A percentile compares a stretch with the other conserved stretches of the same genome.
Evolutionary conservation across 352 stramenopile species (phyloP).

Genomic region (Pythium phragmiticola): DNA sequence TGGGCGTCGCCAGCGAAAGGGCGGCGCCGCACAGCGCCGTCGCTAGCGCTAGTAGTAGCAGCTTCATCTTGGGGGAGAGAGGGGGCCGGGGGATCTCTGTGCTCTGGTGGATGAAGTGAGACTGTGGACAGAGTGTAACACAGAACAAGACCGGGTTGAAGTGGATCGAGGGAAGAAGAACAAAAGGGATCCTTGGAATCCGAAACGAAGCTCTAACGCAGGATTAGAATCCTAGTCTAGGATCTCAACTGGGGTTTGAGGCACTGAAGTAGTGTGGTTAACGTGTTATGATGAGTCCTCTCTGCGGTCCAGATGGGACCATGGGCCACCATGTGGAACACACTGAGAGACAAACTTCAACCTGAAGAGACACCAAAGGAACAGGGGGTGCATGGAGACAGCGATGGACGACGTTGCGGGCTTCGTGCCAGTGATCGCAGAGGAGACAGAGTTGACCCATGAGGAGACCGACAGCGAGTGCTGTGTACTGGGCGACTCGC

Average conservation of each 20-base stretch:
- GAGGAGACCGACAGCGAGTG: neutral
- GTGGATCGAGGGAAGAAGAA: slow-evolving; percentile 5
- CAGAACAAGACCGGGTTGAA: slow-evolving; percentile 4
- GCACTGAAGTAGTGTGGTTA: neutral
- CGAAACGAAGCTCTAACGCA: no score
- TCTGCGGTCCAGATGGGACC: neutral
- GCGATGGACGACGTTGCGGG: neutral
- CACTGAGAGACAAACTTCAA: neutral
- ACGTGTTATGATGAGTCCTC: slow-evolving; percentile 1
- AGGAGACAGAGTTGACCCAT: neutral
- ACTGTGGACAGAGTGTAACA: neutral
- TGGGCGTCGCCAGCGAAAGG: neutral
- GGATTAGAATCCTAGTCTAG: neutral
- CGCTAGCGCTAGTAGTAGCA: slow-evolving; percentile 16
- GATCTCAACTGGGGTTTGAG: neutral
- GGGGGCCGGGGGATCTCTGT: neutral
- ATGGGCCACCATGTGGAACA: neutral
- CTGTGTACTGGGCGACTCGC: neutral
- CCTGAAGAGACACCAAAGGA: neutral
- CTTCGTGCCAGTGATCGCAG: neutral
- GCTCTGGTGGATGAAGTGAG: slow-evolving; percentile 1
- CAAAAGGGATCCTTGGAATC: neutral
- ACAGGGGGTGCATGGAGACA: neutral
- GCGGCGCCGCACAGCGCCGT: slow-evolving; percentile 5
- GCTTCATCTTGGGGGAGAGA: slow-evolving; percentile 17